phyloP scores from a whole-genome alignment of 2,329 filamentous ascomycete genomes.

The Talaromyces piceae region DNA sequence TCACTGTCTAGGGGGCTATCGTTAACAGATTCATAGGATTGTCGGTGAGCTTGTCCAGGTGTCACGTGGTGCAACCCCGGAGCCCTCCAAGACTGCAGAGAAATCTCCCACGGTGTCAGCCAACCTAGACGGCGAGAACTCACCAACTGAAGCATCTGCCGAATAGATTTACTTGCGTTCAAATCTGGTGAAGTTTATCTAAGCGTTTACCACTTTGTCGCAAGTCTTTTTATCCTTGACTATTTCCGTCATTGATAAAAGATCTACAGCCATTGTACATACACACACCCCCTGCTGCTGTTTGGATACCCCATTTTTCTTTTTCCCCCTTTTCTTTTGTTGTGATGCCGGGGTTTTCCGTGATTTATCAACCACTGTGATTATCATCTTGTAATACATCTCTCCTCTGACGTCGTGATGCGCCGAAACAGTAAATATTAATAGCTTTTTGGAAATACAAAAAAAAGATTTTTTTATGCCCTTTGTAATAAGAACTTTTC shows the following conservation, averaged over 20 bases:
- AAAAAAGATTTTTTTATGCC: too few relatives aligned
- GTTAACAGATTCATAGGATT: constrained; percentile 21
- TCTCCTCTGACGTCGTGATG: background rate
- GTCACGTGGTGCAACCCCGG: constrained; percentile 24
- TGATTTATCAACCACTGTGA: background rate
- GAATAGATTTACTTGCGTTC: background rate
- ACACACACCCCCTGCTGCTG: background rate
- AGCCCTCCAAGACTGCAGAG: constrained; percentile 25
- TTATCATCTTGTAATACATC: background rate
- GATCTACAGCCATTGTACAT: background rate
- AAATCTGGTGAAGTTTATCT: background rate
- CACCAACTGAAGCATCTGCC: background rate
- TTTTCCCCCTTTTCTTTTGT: background rate
- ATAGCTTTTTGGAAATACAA: too few relatives aligned
- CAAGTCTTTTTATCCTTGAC: background rate
- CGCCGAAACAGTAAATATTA: background rate
- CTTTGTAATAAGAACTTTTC: too few relatives aligned
- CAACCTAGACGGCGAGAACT: background rate
- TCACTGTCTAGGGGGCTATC: background rate
- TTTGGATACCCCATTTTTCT: background rate
- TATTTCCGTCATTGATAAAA: background rate
- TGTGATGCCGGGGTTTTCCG: background rate
- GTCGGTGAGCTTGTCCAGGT: constrained; percentile 31
- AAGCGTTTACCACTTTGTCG: background rate
- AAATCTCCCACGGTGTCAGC: constrained; percentile 8